Evolutionary conservation across 1,284 basidiomycete genomes (phyloP).

Genomic region (Boletus semigastroideus): DNA sequence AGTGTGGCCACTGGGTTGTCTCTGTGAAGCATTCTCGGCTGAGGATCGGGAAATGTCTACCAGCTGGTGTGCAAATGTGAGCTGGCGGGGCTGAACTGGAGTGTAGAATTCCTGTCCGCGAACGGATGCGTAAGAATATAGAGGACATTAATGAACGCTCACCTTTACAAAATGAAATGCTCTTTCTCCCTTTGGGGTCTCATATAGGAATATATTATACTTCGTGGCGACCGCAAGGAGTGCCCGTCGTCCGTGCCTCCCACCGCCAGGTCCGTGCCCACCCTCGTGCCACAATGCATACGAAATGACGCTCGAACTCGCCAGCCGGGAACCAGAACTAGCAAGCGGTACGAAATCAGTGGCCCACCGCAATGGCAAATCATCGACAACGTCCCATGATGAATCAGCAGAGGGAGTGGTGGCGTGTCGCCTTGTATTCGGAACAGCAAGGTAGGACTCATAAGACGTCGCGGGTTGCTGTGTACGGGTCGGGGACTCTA

Average conservation of each 20-base stretch:
- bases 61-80: slow-evolving; percentile 69
- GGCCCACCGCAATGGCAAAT: slow-evolving; percentile 75
- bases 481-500: slow-evolving; percentile 43
- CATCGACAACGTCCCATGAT: slow-evolving; percentile 73
- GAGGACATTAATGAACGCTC: neutral
- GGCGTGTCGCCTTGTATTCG: slow-evolving; percentile 27
- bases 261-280: slow-evolving; percentile 33
- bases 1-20: slow-evolving; percentile 25
- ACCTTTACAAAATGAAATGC: slow-evolving; percentile 80
- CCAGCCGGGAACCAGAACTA: slow-evolving; percentile 59
- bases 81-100: slow-evolving; percentile 58
- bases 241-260: slow-evolving; percentile 52
- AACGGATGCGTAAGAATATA: neutral
- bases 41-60: slow-evolving; percentile 51
- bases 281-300: slow-evolving; percentile 69
- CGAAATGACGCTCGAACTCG: slow-evolving; percentile 54
- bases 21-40: slow-evolving; percentile 40
- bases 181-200: slow-evolving; percentile 77
- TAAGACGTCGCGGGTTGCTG: slow-evolving; percentile 34
- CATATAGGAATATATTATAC: slow-evolving; percentile 68
- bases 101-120: slow-evolving; percentile 74
- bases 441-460: slow-evolving; percentile 32
- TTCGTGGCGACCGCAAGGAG: slow-evolving; percentile 76
- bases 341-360: slow-evolving; percentile 78
- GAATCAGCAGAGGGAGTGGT: slow-evolving; percentile 45